Base-by-base conservation (phyloP, 768 basidiomycete genomes). In the Termitomyces sp. region DNA sequence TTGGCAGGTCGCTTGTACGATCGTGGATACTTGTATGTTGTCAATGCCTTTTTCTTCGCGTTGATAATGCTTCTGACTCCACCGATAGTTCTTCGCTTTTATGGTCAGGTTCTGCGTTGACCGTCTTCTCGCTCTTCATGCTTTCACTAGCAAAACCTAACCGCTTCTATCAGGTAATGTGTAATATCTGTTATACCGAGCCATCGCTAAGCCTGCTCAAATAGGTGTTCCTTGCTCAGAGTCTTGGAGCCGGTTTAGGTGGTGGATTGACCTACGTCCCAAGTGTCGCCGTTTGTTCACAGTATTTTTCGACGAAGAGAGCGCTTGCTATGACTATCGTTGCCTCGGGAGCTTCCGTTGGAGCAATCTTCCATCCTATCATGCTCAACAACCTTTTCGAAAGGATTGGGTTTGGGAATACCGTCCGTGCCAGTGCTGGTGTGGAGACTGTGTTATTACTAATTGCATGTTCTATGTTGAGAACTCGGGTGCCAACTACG, bases 271-370 rank as follows among this genome's bases (percentile, higher is more conserved):
- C 78, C 13, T 82, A 81, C 60, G 63, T 80, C 16, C 82, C 81
- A 5, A 74, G 72, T 26, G 66, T 81, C 54, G 75, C 75, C 4
- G 70, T 82, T 35, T 60, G 79, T 36, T 72, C 77, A 4, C 82
- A 82, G 50, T 74, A 79, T 61, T 84, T 83, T 69, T 66, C 72
- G 41, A 66, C 61, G 30, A 72, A 72, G 1, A 74, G 76, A 16
- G 74, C 75, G 12, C 66, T 79, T 35, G 81, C 78, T 0, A 80
- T 81, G 70, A 74, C 79, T n/a, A 67, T 82, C 51, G 77, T 77
- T 30, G 75, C 77, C 0, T 74, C 77, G 1, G 84, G 80, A 5
- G 71, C 75, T 2, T 76, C 74, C 23, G 64, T 79, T 16, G 80
- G 82, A 10, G 78, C 79, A 23, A 71, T 78, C 38, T 63, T 81